A percentile compares a stretch with the other conserved stretches of the same genome.
phyloP scores from a whole-genome alignment of 257 asterid genomes.

The Solanum arcanum region DNA sequence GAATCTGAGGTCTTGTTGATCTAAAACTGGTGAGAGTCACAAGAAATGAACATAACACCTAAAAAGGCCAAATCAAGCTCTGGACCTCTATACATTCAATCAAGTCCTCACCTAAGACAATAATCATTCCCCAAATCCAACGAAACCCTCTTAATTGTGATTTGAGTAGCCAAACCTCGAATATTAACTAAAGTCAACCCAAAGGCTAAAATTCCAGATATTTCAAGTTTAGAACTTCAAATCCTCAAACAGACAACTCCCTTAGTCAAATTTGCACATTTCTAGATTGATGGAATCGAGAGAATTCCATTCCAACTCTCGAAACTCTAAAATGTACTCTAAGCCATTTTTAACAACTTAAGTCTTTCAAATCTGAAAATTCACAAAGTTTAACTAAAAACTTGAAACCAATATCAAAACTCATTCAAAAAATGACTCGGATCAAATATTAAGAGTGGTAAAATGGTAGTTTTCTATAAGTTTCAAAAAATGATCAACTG shows the following conservation, averaged over 20 bases:
- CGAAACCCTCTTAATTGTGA: background rate
- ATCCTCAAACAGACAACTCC: background rate
- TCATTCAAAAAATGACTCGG: background rate
- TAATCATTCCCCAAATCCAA: background rate
- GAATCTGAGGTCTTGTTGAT: background rate
- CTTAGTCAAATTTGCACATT: background rate
- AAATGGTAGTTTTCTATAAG: background rate
- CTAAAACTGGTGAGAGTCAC: background rate
- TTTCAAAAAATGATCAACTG: background rate
- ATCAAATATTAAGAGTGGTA: background rate
- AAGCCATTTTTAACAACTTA: background rate
- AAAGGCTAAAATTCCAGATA: background rate
- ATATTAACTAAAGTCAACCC: background rate
- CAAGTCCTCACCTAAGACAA: background rate
- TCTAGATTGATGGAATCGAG: background rate
- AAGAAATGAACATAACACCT: background rate
- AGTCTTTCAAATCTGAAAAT: background rate
- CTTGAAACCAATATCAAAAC: background rate
- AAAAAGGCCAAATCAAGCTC: background rate
- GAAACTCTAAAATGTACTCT: background rate
- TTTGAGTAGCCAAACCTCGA: background rate
- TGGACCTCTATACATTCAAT: background rate
- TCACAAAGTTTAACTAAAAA: background rate
- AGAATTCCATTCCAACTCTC: background rate
- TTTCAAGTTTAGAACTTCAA: background rate